Base-by-base conservation (phyloP, 2,329 filamentous ascomycete species). In the Aspergillus sp. region DNA sequence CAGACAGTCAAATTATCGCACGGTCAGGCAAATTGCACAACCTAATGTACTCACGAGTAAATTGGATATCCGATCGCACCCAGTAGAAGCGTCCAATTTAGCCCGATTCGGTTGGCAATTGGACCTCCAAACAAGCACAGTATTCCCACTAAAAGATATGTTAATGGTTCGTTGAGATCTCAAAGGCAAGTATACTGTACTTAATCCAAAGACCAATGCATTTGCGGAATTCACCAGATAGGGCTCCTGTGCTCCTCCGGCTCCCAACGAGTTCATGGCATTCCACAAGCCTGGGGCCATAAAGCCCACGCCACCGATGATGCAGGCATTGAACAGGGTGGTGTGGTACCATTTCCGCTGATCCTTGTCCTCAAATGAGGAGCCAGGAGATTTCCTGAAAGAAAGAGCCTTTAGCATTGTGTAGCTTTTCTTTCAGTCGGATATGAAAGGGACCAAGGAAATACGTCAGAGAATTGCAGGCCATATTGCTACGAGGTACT, bases 181-280 rank as follows among this genome's bases (percentile, higher is more conserved):
- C n/a, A n/a, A n/a, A n/a, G n/a, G n/a, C n/a, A n/a, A 54, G 6
- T 52, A 38, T 21, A 3, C 55, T 58, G 32, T 61, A 64, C 61
- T 68, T 3, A 66, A 53, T 7, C 56, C 75, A 45, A 80, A 81
- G 3, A 79, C 74, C 3, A 81, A 66, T 0, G 78, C 74, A 53
- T 81, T 81, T n/a, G 76, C 78, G 0, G 77, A 77, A 50, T 80
- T 80, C 45, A 80, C 76, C 2, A 82, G 71, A 47, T 74, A 82
- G 0, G 79, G 79, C 44, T 75, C 71, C 52, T 81, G 76, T 1
- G 76, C 76, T 21, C 80, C 80, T 36, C 80, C 80, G 1, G 79
- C 80, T 14, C 80, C 80, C 4, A 81, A 66, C 1, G 73, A 69
- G 55, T 79, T 81, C 76, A 82, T 81, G 1, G 80, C 80, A 61